A percentile compares a stretch with the other conserved stretches of the same genome.
These are phyloP conservation scores for Capronia americana DNA, from an alignment of 2,329 filamentous ascomycete species.

Conservation along the genomic window DNA sequence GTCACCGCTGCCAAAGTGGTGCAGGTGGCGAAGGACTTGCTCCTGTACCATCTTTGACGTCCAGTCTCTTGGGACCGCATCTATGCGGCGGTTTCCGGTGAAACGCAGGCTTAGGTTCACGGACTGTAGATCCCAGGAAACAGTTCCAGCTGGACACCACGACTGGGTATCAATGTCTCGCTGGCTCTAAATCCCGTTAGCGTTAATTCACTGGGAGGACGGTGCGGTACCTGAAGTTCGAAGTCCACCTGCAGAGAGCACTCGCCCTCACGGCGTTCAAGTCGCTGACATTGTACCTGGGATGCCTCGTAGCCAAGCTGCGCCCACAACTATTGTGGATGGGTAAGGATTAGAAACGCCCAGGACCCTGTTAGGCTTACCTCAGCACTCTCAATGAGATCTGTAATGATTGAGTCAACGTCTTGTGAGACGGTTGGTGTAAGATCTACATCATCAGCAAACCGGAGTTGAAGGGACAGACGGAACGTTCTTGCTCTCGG, in stretches of 20 bases:
- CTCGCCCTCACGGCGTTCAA: background rate
- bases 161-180: constrained; percentile 15
- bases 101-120: constrained; percentile 17
- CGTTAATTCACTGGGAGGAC: background rate
- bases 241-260: constrained; percentile 19
- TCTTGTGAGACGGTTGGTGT: background rate
- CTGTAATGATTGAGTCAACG: constrained; percentile 16
- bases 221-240: constrained; percentile 24
- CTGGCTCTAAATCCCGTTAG: constrained; percentile 22
- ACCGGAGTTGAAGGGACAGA: constrained; percentile 19
- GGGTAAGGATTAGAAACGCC: constrained; percentile 9
- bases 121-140: constrained; percentile 4
- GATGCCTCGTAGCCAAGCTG: constrained; percentile 32
- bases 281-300: background rate
- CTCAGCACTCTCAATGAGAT: constrained; percentile 26
- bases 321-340: constrained; percentile 27
- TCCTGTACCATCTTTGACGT: background rate
- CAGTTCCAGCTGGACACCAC: constrained; percentile 15
- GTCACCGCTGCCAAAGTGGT: background rate
- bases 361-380: constrained; percentile 21
- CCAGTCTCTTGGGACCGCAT: background rate
- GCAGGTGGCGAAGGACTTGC: background rate
- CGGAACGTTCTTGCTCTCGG: constrained; percentile 25
- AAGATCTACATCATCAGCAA: constrained; percentile 26
- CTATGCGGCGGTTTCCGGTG: background rate